Base-by-base conservation (phyloP, 1,139 yeast genomes). In the Suhomyces chickasaworum region DNA sequence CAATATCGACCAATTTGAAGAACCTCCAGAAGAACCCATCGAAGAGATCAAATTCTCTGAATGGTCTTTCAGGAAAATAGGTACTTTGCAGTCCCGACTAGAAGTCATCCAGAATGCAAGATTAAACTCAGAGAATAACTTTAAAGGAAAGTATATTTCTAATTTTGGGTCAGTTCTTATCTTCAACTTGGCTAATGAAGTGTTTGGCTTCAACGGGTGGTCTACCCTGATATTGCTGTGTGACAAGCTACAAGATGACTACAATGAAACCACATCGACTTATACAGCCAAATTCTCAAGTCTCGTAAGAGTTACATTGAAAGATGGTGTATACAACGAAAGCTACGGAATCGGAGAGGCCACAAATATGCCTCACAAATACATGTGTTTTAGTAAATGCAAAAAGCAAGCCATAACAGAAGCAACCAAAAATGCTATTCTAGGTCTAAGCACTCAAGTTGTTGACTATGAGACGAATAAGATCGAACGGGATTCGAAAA, bases 121-220 rank as follows among this genome's bases (percentile, higher is more conserved):
- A 37, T 18, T 41, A 15, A 58, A 56, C 22, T 43, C 55, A 2
- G 53, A 40, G 36, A 36, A 41, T 15, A 44, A 40, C 17, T 22
- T 39, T 20, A 53, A 55, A 8, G 15, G 39, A 15, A 42, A 41
- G 4, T 45, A 44, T 25, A 47, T 52, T 8, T 20, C 45, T 23
- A 43, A 46, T 18, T 48, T 49, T 5, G 41, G 67, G 15, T 52
- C 65, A 7, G 53, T 57, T 17, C 46, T 66, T 32, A 71, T 81
- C 3, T 68, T 83, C 37, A 66, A 66, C 20, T 59, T 82, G 25
- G 88, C 90, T 3, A 86, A 86, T 56, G 80, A 75, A 36, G 70
- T 78, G 3, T 86, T 85, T 67, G 93, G 91, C 1, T 75, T 66
- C 53, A 64, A 75, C 44, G 90, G 89, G 23, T 86, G 95, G 95